Base-by-base conservation (phyloP, 805 yeast genomes). In the Candida coleopterorum region DNA sequence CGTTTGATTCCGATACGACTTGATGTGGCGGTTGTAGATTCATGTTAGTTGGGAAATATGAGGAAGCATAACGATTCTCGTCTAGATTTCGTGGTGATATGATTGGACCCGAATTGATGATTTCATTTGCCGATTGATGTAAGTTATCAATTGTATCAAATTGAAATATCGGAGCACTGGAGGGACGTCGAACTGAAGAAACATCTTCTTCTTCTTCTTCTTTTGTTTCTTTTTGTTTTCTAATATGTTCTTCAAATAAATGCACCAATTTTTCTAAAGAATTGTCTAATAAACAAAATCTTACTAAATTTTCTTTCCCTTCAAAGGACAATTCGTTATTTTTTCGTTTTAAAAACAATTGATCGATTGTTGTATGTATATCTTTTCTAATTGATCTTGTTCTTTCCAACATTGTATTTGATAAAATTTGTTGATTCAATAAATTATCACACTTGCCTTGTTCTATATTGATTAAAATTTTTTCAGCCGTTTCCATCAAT, bases 401-500 rank as follows among this genome's bases (percentile, higher is more conserved):
- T 43, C 75, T 63, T 42, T 74, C 74, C 32, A 75, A 62, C 34
- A 75, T 58, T 0, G 80, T 77, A 43, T 68, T 65, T 23, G 71
- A 62, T 38, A 75, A 66, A 34, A 73, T 64, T 34, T 56, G 60
- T 42, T 72, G 72, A 15, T 67, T 49, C 40, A 65, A 62, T 20
- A 53, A 42, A 36, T 68, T 70, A 23, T 58, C 67, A 27, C 52
- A 41, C 29, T 52, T 58, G 56, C 48, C 61, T 29, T 59, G 62
- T 37, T 71, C 64, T 30, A 60, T 55, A 34, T 61, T 63, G 22
- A 51, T 74, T 37, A 84, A 56, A 37, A 84, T 56, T 41, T 76
- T 74, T 42, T 79, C 87, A 0, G 89, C 90, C 2, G 86, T 74
- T 53, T 81, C 81, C 49, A 86, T 79, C 33, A 84, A 66, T 39